Percentiles rank a stretch among this genome's conserved stretches.
These are phyloP conservation scores for Mucor irregularis DNA, from an alignment of 371 early-diverging fungal genomes.

Conservation along the genomic window DNA sequence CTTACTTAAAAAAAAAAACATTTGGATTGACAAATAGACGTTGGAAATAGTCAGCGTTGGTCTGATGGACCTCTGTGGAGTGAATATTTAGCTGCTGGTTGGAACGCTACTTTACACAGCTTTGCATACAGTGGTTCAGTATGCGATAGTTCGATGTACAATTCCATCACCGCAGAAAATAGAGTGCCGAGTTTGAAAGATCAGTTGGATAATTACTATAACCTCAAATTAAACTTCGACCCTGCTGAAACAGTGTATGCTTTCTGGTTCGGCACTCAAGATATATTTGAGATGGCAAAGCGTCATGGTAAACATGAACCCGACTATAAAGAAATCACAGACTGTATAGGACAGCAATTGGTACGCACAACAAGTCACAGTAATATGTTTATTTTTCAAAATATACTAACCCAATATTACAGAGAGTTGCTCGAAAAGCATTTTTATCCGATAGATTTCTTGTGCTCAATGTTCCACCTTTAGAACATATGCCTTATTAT, in stretches of 20 bases:
- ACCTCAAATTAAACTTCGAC: slow-evolving; percentile 27
- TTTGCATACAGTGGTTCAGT: slow-evolving; percentile 49
- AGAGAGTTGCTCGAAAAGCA: slow-evolving; percentile 32
- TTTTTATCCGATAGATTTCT: slow-evolving; percentile 33
- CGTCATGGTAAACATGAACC: slow-evolving; percentile 18
- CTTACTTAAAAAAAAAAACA: neutral
- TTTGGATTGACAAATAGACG: slow-evolving; percentile 17
- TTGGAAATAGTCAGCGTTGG: slow-evolving; percentile 38
- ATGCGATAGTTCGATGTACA: slow-evolving; percentile 38
- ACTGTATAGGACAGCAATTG: slow-evolving; percentile 38
- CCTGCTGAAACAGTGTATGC: slow-evolving; percentile 49
- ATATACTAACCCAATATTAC: neutral
- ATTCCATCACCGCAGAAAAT: slow-evolving; percentile 17
- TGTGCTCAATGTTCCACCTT: slow-evolving; percentile 42
- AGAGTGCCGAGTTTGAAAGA: slow-evolving; percentile 41
- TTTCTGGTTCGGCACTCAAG: slow-evolving; percentile 48
- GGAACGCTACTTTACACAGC: slow-evolving; percentile 42
- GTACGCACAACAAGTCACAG: slow-evolving; percentile 7
- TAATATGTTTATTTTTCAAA: neutral
- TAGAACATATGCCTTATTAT: slow-evolving; percentile 44
- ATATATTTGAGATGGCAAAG: slow-evolving; percentile 19
- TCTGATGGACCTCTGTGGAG: slow-evolving; percentile 50
- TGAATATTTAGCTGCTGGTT: slow-evolving; percentile 43
- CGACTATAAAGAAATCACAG: slow-evolving; percentile 23
- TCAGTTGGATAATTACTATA: slow-evolving; percentile 45